Conservation (phyloP, 352 stramenopile species). For the Elongisporangium prolatum region DNA sequence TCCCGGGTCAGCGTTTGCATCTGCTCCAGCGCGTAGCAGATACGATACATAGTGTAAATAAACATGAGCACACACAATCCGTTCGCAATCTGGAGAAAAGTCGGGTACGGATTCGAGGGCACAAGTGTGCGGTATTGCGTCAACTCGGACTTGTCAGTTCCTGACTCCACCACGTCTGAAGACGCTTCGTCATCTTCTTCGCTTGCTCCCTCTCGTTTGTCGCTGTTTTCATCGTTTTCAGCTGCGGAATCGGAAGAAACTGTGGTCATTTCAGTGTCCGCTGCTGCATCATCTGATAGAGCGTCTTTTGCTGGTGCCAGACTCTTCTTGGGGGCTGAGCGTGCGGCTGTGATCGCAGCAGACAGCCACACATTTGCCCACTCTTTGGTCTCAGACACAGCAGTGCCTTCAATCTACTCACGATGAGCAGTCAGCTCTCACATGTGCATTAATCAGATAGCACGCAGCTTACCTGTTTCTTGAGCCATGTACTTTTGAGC, state of each 20-base stretch:
- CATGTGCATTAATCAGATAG: background rate
- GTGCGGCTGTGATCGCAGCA: slow-evolving; percentile 29
- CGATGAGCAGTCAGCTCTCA: background rate
- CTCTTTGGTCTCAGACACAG: slow-evolving; percentile 68
- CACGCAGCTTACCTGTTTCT: slow-evolving; percentile 59
- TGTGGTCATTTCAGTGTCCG: background rate
- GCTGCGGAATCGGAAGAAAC: background rate
- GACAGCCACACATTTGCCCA: slow-evolving; percentile 36
- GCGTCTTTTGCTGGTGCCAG: background rate
- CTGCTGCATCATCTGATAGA: background rate
- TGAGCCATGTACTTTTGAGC: slow-evolving; percentile 84
- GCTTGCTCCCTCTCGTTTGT: background rate
- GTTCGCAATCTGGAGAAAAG: slow-evolving; percentile 30
- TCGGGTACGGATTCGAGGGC: background rate
- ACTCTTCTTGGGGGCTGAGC: background rate
- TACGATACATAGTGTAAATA: slow-evolving; percentile 64
- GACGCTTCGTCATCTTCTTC: background rate
- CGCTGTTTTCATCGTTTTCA: background rate
- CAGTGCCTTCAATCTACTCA: slow-evolving; percentile 72
- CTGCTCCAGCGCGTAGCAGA: slow-evolving; percentile 47
- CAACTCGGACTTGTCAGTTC: background rate
- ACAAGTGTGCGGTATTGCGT: background rate
- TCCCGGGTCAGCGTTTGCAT: slow-evolving; percentile 59
- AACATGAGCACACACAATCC: slow-evolving; percentile 60
- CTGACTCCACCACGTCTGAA: background rate